These are phyloP conservation scores for Exophiala phaeomuriformis DNA, from an alignment of 2,329 filamentous ascomycete genomes.

Conservation along the genomic window DNA sequence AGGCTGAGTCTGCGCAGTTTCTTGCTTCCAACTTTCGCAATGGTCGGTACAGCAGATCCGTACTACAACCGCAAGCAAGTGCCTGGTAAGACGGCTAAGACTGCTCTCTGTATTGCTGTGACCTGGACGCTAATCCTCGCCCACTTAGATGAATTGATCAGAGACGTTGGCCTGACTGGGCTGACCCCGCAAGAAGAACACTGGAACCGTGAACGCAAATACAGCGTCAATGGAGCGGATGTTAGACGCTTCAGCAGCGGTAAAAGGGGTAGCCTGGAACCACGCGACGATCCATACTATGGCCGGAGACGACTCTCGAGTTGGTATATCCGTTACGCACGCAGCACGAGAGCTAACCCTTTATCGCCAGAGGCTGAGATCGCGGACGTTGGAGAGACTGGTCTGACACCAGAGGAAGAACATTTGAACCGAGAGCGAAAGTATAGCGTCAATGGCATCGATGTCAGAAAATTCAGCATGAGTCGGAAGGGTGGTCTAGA, in stretches of 20 bases:
- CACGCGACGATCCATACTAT: conserved; percentile 24
- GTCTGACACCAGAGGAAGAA: conserved; percentile 24
- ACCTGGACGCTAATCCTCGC: not conserved
- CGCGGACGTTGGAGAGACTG: conserved; percentile 19
- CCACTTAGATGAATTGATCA: conserved; percentile 21
- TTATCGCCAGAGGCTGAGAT: conserved; percentile 22
- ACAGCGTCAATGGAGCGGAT: conserved; percentile 22
- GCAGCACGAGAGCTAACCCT: not conserved
- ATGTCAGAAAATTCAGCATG: conserved; percentile 24
- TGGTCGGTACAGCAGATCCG: conserved; percentile 22
- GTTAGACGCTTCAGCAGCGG: conserved; percentile 25
- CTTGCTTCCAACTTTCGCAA: not conserved
- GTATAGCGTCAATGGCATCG: conserved; percentile 22
- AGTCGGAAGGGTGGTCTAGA: conserved; percentile 17
- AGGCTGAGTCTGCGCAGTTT: not conserved
- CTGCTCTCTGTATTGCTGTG: not conserved
- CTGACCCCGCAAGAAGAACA: conserved; percentile 23
- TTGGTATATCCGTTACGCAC: conserved; percentile 6
- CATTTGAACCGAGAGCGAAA: conserved; percentile 25
- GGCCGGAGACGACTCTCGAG: conserved; percentile 23
- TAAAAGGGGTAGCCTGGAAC: conserved; percentile 17
- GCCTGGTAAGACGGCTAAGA: conserved; percentile 18
- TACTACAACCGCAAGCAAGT: conserved; percentile 26
- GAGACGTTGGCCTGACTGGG: conserved; percentile 23
- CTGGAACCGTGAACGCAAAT: conserved; percentile 25